Evolutionary conservation across 768 basidiomycete species (phyloP), one percentile per base, ranked within the genome.

Genomic region (Serendipita indica): DNA sequence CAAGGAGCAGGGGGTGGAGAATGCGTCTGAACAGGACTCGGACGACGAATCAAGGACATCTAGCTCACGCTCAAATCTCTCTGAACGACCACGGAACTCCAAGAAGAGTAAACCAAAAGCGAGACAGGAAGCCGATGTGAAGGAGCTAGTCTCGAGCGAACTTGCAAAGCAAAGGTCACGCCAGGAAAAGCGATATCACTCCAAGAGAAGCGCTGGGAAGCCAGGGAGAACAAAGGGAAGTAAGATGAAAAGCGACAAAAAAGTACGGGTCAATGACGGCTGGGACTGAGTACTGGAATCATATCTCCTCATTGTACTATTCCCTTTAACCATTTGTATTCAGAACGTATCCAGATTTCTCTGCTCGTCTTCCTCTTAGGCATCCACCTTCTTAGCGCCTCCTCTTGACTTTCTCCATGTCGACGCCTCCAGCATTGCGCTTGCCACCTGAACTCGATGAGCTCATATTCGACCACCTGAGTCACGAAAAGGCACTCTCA

Each of bases 191-290:
- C 88, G 87, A 67, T 79, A 86, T 67, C 90, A 93, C 71, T 81
- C 86, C 0, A 87, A 83, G 69, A 79, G 82, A 62, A 75, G 77
- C 4, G 75, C 75, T 2, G 77, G 79, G 58, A 74, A 80, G 58
- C 79, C 75, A 28, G 75, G 73, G 13, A 74, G 87, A 35, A 73
- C 81, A 22, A 81, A 82, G 63, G 90, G 90, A 20, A 89, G 86
- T 67, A 93, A 93, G 68, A 83, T 83, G 58, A 93, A 89, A 71
- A 81, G 82, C 66, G 86, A 90, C 65, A 77, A 71, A 30, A 81
- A 79, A 64, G 49, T 60, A 32, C 30, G 46, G 28, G 41, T 49
- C 35, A 32, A 39, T 12, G n/a, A 52, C 79, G 39, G 84, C 84
- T 65, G 72, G 72, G 57, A 72, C 74, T 65, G 80, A 78, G 16